Conservation (phyloP, 2,329 filamentous ascomycete species). For the Penicillium glabrum region DNA sequence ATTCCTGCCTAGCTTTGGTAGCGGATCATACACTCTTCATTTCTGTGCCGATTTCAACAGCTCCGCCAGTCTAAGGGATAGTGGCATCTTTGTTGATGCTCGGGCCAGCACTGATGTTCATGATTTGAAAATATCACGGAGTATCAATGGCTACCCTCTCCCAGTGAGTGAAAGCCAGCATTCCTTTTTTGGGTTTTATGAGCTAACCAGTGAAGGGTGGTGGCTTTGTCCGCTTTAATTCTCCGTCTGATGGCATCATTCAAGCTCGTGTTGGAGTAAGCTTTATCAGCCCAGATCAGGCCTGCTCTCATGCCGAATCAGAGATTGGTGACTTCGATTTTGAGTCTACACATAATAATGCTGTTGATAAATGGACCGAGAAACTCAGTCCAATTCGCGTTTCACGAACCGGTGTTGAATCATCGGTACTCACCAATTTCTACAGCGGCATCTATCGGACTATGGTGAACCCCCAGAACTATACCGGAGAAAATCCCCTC, state of each 20-base stretch:
- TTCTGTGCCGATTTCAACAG: conserved; percentile 69
- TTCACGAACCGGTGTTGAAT: conserved; percentile 30
- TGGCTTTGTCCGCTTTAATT: conserved; percentile 63
- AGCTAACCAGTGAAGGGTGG: conserved; percentile 51
- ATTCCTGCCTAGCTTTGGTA: conserved; percentile 66
- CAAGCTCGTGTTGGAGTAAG: conserved; percentile 67
- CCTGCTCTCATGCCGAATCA: conserved; percentile 65
- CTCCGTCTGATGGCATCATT: conserved; percentile 52
- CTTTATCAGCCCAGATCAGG: conserved; percentile 65
- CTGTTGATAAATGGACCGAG: conserved; percentile 58
- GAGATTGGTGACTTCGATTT: conserved; percentile 69
- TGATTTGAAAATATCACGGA: conserved; percentile 54
- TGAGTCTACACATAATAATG: conserved; percentile 50
- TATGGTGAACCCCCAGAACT: conserved; percentile 71
- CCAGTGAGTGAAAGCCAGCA: conserved; percentile 25
- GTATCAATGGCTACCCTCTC: conserved; percentile 59
- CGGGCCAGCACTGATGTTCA: conserved; percentile 57
- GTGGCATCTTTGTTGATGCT: conserved; percentile 63
- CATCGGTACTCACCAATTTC: conserved; percentile 53
- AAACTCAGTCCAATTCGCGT: conserved; percentile 50
- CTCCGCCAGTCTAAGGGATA: conserved; percentile 53
- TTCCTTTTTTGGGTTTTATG: not conserved
- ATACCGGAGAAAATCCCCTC: conserved; percentile 68
- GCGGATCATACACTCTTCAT: conserved; percentile 58
- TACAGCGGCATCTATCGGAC: conserved; percentile 69